Conservation (phyloP, 371 early-diverging fungal genomes). For the Fennellomyces sp. region DNA sequence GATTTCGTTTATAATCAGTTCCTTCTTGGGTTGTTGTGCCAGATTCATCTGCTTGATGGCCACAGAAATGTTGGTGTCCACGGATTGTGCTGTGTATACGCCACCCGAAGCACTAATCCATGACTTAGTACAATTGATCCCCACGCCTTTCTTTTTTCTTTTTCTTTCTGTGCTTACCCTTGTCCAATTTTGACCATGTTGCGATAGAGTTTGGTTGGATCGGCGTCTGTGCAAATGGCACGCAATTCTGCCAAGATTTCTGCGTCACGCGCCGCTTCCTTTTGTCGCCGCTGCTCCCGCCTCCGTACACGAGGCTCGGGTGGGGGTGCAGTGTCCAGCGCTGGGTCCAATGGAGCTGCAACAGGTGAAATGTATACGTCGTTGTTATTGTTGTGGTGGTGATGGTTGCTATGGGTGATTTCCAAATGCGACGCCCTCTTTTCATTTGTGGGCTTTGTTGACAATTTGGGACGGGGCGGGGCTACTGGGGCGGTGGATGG, state of each 20-base stretch:
- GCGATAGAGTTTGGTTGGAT: slow-evolving; percentile 57
- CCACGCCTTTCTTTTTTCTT: background rate
- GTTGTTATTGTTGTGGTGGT: background rate
- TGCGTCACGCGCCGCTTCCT: slow-evolving; percentile 38
- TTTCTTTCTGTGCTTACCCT: slow-evolving; percentile 13
- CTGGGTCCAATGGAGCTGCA: slow-evolving; percentile 40
- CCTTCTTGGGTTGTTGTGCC: slow-evolving; percentile 95
- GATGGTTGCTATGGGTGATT: background rate
- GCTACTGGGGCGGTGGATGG: slow-evolving; percentile 6
- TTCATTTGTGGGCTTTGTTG: background rate
- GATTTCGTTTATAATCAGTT: slow-evolving; percentile 96
- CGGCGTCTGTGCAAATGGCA: slow-evolving; percentile 89
- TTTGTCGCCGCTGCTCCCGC: slow-evolving; percentile 9
- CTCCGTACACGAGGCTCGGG: slow-evolving; percentile 20
- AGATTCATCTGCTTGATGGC: slow-evolving; percentile 97
- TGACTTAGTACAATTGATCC: no score
- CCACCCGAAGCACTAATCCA: slow-evolving; percentile 92
- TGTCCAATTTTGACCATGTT: slow-evolving; percentile 26
- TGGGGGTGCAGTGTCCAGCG: slow-evolving; percentile 24
- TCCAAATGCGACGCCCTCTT: background rate
- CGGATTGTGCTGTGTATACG: slow-evolving; percentile 86
- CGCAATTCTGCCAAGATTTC: slow-evolving; percentile 88
- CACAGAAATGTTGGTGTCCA: slow-evolving; percentile 72
- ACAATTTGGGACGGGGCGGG: slow-evolving; percentile 18
- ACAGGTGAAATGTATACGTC: slow-evolving; percentile 25